Conservation (phyloP, 1,284 basidiomycete genomes). For the Fistulina hepatica region DNA sequence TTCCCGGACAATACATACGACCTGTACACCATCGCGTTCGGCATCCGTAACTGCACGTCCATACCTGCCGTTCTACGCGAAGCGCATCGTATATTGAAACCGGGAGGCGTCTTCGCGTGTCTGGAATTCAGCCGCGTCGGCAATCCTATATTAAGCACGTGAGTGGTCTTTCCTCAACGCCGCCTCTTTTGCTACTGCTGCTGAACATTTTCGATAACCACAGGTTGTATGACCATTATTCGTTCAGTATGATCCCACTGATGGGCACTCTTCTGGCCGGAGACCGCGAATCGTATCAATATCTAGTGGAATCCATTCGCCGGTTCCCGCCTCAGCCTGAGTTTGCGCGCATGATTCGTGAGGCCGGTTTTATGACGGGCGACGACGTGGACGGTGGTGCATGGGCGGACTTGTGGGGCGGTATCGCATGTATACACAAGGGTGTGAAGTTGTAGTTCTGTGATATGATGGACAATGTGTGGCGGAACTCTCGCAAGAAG, state of each 20-base stretch:
- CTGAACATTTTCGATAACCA: conserved; percentile 10
- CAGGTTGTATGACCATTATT: conserved; percentile 92
- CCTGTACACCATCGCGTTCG: conserved; percentile 97
- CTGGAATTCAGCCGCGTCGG: conserved; percentile 94
- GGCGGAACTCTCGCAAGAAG: no score
- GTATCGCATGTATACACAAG: conserved; percentile 77
- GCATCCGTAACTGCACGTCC: conserved; percentile 96
- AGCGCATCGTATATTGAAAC: conserved; percentile 91
- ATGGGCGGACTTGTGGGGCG: conserved; percentile 80
- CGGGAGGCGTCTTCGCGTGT: conserved; percentile 92
- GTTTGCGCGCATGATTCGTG: conserved; percentile 84
- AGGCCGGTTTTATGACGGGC: conserved; percentile 78
- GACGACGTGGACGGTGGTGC: conserved; percentile 76
- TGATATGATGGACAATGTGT: no score
- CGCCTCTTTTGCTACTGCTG: conserved; percentile 3
- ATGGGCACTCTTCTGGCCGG: conserved; percentile 93
- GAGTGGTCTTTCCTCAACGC: conserved; percentile 25
- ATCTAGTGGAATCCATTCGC: conserved; percentile 95
- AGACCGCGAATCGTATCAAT: conserved; percentile 93
- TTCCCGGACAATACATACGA: conserved; percentile 82
- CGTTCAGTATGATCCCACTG: conserved; percentile 92
- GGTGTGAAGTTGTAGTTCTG: conserved; percentile 69
- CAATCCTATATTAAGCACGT: conserved; percentile 83
- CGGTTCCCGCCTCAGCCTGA: conserved; percentile 85
- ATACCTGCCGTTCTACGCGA: conserved; percentile 83